phyloP scores from a whole-genome alignment of 2,329 filamentous ascomycete species.

The Intubia oerlemansii region DNA sequence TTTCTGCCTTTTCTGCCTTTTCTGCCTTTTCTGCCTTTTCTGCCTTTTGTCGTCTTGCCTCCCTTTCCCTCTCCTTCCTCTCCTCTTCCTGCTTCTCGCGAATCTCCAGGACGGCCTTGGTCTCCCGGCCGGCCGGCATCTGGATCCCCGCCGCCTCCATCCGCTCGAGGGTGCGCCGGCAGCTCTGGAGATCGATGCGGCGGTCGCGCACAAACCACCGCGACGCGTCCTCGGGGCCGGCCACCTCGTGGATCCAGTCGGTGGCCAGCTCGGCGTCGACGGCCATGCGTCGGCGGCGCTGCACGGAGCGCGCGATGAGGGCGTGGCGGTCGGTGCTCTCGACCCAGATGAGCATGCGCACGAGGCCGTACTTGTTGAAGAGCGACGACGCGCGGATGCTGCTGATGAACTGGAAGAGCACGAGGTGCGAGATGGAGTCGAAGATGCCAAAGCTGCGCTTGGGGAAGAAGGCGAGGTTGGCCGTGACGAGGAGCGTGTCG shows the following conservation, averaged over 20 bases:
- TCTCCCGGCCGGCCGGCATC: constrained; percentile 24
- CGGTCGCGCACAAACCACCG: constrained; percentile 19
- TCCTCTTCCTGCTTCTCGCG: no score
- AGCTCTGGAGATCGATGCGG: constrained; percentile 25
- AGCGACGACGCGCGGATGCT: constrained; percentile 34
- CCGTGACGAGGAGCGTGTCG: constrained; percentile 50
- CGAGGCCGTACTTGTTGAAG: constrained; percentile 56
- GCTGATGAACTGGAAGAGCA: constrained; percentile 39
- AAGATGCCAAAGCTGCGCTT: constrained; percentile 28
- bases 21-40: no score
- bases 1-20: no score
- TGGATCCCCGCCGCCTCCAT: constrained; percentile 23
- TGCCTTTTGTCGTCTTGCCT: no score
- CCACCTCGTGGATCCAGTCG: constrained; percentile 35
- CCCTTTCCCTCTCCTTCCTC: no score
- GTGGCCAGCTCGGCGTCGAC: constrained; percentile 39
- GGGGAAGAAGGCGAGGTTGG: constrained; percentile 38
- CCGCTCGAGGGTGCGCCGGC: constrained; percentile 16
- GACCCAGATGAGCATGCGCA: constrained; percentile 60
- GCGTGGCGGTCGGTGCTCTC: constrained; percentile 34
- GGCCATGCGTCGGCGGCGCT: constrained; percentile 31
- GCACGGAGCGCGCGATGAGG: constrained; percentile 38
- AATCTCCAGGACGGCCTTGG: constrained; percentile 12
- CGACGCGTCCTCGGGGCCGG: constrained; percentile 8
- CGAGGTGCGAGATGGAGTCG: constrained; percentile 32